phyloP scores from a whole-genome alignment of 805 yeast species.

The Candida peoriensis region DNA sequence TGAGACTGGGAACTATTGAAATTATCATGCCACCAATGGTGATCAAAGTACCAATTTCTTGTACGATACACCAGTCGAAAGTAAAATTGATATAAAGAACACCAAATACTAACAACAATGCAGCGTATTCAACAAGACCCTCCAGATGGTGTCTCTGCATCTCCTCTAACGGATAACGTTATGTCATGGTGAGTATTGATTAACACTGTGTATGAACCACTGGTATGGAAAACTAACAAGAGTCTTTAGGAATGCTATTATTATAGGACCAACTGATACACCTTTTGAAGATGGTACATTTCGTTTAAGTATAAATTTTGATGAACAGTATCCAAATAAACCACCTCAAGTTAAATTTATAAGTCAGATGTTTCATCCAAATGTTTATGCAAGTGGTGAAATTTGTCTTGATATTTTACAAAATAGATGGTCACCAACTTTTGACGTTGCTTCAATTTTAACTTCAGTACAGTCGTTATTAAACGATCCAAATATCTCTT shows the following conservation, averaged over 20 bases:
- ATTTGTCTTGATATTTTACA: slow-evolving; percentile 93
- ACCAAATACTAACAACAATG: no score
- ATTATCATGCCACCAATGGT: not conserved
- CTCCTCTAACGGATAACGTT: slow-evolving; percentile 94
- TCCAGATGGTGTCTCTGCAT: slow-evolving; percentile 96
- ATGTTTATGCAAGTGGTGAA: slow-evolving; percentile 93
- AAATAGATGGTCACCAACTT: slow-evolving; percentile 98
- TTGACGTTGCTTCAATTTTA: slow-evolving; percentile 91
- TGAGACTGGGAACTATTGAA: not conserved
- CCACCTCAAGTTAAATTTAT: slow-evolving; percentile 92
- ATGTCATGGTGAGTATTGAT: slow-evolving; percentile 59
- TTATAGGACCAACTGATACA: slow-evolving; percentile 95
- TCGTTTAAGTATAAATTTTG: slow-evolving; percentile 78
- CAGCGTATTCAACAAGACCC: slow-evolving; percentile 96
- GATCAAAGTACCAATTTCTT: slow-evolving; percentile 4
- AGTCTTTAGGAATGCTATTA: slow-evolving; percentile 71
- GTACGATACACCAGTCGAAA: no score
- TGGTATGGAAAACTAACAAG: slow-evolving; percentile 12
- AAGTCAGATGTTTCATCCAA: slow-evolving; percentile 96
- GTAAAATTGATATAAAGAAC: no score
- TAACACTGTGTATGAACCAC: no score
- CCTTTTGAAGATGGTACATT: slow-evolving; percentile 99
- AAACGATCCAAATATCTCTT: slow-evolving; percentile 93
- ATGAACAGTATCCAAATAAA: slow-evolving; percentile 95
- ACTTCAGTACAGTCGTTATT: slow-evolving; percentile 89